phyloP scores from a whole-genome alignment of 345 rosid species.

The Rhodomyrtus tomentosa region DNA sequence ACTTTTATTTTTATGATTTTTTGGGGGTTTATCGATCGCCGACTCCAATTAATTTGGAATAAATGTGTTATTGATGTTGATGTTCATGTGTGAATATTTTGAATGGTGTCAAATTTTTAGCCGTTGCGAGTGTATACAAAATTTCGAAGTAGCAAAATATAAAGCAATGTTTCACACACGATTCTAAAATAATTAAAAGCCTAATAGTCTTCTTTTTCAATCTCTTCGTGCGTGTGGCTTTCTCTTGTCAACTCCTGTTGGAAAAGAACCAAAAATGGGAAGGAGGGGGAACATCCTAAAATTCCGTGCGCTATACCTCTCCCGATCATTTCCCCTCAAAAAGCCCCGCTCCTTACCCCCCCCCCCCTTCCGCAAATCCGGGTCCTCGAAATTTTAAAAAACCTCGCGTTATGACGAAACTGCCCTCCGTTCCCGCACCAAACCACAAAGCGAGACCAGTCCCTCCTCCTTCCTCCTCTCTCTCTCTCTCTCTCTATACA shows the following conservation, averaged over 20 bases:
- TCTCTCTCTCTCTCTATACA: neutral
- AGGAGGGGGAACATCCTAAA: neutral
- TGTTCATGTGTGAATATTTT: no score
- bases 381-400: neutral
- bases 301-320: neutral
- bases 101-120: no score
- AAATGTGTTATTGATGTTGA: no score
- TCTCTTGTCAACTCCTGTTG: neutral
- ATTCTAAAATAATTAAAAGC: neutral
- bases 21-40: no score
- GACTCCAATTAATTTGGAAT: no score
- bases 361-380: neutral
- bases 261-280: neutral
- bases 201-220: neutral
- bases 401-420: neutral
- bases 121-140: no score
- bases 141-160: no score
- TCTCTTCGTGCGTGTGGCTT: neutral
- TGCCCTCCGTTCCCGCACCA: neutral
- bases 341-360: neutral
- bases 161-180: neutral
- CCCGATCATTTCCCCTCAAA: neutral
- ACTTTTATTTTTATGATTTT: no score
- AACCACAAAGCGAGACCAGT: neutral
- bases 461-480: neutral